Base-by-base conservation (phyloP, 306 rosid species). In the Lablab purpureus region DNA sequence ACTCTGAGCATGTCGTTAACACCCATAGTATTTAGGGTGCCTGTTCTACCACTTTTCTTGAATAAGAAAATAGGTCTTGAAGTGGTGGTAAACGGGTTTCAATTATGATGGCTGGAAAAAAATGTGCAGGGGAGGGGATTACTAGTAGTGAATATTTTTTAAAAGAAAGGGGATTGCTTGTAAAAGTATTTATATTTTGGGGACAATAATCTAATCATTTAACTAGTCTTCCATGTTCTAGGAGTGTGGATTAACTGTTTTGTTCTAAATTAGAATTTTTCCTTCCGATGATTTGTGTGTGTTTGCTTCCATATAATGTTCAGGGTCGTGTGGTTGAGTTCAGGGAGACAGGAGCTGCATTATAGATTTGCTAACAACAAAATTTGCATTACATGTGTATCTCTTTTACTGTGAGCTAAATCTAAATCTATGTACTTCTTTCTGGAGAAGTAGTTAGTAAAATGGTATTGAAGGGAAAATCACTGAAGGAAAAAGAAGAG, bases 401-500 rank as follows among this genome's bases (percentile, higher is more conserved):
- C 43, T 37, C 43, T 37, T 1, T 10, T 2, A 37, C 11, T 37
- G 11, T 37, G 43, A 37, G 11, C 43, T 37, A 37, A 7, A 37
- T 37, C 43, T 37, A 8, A 11, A 14, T 15, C 2, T 47, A 34
- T 6, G 6, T 9, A 34, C 40, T 15, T 47, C 12, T 56, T 56
- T 25, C 37, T 41, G 28, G 56, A 27, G 68, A 74, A 45, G 55
- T n/a, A 58, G 56, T 45, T 58, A 25, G 23, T 58, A 51, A 58
- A 43, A 58, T 41, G 18, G 17, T 23, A 28, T 15, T 58, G 47
- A 27, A 45, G 67, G 51, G 32, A 55, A 37, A 67, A 28, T 54
- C 67, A 6, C 25, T 54, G 45, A 49, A 68, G 63, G 37, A 40
- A 7, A 3, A 19, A 8, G 3, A 19, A 19, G 10, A 8, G 11